Evolutionary conservation across 768 basidiomycete species (phyloP), one percentile per base, ranked within the genome.

Genomic region (Pluteus cervinus): DNA sequence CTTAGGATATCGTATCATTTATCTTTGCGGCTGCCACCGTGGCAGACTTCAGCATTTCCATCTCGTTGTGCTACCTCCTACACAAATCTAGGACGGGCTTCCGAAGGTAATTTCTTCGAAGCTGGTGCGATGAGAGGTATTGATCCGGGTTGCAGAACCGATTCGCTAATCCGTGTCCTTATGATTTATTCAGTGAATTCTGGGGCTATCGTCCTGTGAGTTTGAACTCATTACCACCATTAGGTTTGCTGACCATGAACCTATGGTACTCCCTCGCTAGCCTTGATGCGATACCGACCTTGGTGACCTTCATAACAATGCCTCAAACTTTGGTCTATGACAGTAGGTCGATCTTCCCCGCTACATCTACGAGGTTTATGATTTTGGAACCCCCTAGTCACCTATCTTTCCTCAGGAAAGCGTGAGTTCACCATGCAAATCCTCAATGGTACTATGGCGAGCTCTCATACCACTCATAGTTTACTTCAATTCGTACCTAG

Each of bases 401-500:
- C 73, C 46, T 75, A 75, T 44, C 61, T 78, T 24, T 57, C 68
- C 12, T 54, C 76, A 22, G 69, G 71, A 53, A 76, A 78, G 53
- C 45, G 75, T 75, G 32, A 45, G 74, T 44, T 7, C 30, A 29
- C 7, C 21, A 12, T 2, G 9, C 7, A 11, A 6, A 24, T 30
- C 15, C 24, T 33, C 10, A 22, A n/a, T n/a, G n/a, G n/a, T n/a
- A n/a, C 20, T 14, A n/a, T 30, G 5, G 15, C 4, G 28, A 7
- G 22, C 18, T 23, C 12, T 33, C 10, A n/a, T n/a, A 14, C 21
- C 24, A 25, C 11, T 42, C 25, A 32, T 4, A 78, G 73, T 79
- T 17, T 78, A 77, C 45, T 57, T 71, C 10, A 77, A 77, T 44
- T 71, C 75, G 7, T 75, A 76, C 46, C 62, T 79, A 6, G 73